A percentile compares a stretch with the other conserved stretches of the same genome.
phyloP scores from a whole-genome alignment of 768 basidiomycete genomes.

The Leucosporidium creatinivorum region DNA sequence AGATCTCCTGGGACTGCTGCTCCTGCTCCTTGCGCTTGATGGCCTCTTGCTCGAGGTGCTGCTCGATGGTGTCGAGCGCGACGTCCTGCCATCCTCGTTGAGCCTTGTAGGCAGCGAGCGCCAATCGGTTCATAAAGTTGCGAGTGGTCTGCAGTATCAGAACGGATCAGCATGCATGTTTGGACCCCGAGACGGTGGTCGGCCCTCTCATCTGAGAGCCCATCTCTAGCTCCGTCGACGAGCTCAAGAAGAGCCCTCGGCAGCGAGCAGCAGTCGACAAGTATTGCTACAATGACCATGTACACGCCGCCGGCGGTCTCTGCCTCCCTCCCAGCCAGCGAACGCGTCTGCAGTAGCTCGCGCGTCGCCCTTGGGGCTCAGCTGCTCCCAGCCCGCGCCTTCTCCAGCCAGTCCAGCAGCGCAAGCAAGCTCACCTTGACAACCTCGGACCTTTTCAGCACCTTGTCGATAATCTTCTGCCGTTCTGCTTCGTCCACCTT shows the following conservation, averaged over 20 bases:
- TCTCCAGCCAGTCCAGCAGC: background rate
- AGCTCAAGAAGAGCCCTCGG: background rate
- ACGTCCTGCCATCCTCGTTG: constrained; percentile 31
- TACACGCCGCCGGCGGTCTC: background rate
- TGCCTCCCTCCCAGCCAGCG: background rate
- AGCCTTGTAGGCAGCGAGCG: constrained; percentile 34
- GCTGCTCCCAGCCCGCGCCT: background rate
- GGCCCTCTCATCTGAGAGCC: no score
- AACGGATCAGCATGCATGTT: background rate
- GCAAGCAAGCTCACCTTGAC: constrained; percentile 6
- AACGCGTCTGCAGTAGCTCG: background rate
- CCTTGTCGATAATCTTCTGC: constrained; percentile 14
- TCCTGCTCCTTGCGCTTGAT: background rate
- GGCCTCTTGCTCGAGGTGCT: constrained; percentile 25
- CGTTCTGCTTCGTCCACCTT: background rate
- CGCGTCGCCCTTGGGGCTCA: background rate
- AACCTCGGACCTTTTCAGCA: constrained; percentile 20
- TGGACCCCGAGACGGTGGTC: background rate
- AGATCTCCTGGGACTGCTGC: background rate
- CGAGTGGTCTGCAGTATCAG: constrained; percentile 31
- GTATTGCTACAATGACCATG: background rate
- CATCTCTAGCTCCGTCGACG: background rate
- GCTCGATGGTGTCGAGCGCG: constrained; percentile 32
- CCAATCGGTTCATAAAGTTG: constrained; percentile 29
- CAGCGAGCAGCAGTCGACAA: background rate